phyloP scores from a whole-genome alignment of 2,329 filamentous ascomycete genomes.

The Elsinoe necatrix region DNA sequence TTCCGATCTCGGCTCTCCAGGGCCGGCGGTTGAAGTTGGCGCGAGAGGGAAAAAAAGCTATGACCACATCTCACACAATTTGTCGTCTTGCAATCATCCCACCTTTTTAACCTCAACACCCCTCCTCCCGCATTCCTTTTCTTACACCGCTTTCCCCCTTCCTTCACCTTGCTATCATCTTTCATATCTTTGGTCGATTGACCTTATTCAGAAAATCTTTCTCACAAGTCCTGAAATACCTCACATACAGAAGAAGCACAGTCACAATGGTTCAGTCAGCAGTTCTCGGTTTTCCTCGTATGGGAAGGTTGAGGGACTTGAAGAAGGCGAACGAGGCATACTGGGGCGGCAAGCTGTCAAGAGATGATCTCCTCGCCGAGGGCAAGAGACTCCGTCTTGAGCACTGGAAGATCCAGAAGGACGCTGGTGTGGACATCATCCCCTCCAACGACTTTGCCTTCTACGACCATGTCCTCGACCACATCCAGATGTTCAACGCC shows the following conservation, averaged over 20 bases:
- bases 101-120: conserved; percentile 12
- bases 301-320: conserved; percentile 96
- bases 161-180: conserved; percentile 9
- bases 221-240: neutral
- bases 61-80: conserved; percentile 13
- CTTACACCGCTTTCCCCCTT: conserved; percentile 15
- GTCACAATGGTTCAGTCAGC: conserved; percentile 48
- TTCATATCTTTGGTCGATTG: neutral
- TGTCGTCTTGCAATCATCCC: conserved; percentile 14
- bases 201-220: neutral
- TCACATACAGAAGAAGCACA: conserved; percentile 14
- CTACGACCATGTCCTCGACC: conserved; percentile 95
- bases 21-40: neutral
- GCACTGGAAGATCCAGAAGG: conserved; percentile 99
- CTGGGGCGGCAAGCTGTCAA: conserved; percentile 92
- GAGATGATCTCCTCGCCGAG: conserved; percentile 82
- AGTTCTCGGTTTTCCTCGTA: conserved; percentile 96
- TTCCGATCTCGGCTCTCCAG: neutral
- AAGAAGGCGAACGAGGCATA: conserved; percentile 99
- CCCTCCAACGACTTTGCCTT: conserved; percentile 99
- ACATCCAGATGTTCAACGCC: conserved; percentile 95
- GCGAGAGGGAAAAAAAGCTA: conserved; percentile 13
- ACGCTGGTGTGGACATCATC: conserved; percentile 93
- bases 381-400: conserved; percentile 92
- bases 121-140: conserved; percentile 7